Percentiles rank a stretch among this genome's conserved stretches.
Conservation (phyloP, 1,284 basidiomycete species). For the Leccinum pachyderme region DNA sequence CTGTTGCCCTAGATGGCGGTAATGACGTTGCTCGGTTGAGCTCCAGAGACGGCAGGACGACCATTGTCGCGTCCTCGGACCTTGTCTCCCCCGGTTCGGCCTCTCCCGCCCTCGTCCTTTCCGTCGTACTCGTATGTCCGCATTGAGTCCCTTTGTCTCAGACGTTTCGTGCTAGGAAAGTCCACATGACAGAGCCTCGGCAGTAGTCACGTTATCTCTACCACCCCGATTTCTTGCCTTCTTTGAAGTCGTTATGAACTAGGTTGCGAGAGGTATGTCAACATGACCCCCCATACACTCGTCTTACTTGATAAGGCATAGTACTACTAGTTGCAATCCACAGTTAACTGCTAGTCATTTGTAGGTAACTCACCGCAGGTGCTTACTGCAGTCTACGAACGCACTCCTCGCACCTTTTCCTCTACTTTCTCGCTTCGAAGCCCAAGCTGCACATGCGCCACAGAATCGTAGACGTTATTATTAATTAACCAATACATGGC, state of each 20-base stretch:
- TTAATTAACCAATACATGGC: not conserved
- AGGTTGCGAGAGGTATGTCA: not conserved
- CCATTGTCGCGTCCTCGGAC: not conserved
- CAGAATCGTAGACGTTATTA: not conserved
- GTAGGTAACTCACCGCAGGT: not conserved
- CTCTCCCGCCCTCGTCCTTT: no score
- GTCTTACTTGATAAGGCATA: not conserved
- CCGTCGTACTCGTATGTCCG: not conserved
- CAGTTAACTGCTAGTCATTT: not conserved
- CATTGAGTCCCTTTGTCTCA: not conserved
- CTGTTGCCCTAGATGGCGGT: not conserved
- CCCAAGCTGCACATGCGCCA: not conserved
- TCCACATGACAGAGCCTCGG: not conserved
- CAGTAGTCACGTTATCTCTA: conserved; percentile 4
- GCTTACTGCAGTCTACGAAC: not conserved
- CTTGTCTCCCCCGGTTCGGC: no score
- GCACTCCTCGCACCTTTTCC: not conserved
- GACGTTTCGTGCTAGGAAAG: conserved; percentile 2
- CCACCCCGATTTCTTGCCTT: not conserved
- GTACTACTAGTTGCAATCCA: not conserved
- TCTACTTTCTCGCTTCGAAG: not conserved
- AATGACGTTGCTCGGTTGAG: not conserved
- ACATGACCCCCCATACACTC: not conserved
- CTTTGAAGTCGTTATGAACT: not conserved
- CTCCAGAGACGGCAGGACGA: not conserved